phyloP scores from a whole-genome alignment of 768 basidiomycete species.

The Podaxis carcinomalis region DNA sequence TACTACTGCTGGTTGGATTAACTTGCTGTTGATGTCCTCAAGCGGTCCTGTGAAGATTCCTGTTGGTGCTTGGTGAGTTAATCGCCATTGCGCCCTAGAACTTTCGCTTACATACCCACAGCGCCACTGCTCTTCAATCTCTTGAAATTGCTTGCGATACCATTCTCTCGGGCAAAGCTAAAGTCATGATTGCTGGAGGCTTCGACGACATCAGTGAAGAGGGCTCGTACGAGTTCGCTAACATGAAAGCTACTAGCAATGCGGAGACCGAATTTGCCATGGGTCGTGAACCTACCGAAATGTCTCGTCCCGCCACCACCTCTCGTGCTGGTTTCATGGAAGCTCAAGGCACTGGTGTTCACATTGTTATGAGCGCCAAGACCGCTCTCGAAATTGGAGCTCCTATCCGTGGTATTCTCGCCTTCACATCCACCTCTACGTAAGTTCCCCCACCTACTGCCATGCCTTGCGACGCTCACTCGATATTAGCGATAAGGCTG shows the following conservation, averaged over 20 bases:
- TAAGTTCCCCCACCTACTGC: constrained; percentile 33
- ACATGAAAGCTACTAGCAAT: constrained; percentile 99
- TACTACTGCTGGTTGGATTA: constrained; percentile 98
- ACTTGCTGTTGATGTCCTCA: constrained; percentile 89
- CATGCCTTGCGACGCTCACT: neutral
- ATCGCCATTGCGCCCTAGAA: constrained; percentile 6
- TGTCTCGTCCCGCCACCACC: constrained; percentile 95
- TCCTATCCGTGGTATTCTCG: constrained; percentile 90
- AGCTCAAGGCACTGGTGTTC: constrained; percentile 89
- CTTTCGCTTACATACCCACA: constrained; percentile 22
- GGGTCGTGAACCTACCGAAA: constrained; percentile 98
- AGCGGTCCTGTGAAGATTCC: constrained; percentile 99
- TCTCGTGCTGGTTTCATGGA: constrained; percentile 99
- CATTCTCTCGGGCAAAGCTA: constrained; percentile 92
- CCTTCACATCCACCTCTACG: constrained; percentile 96
- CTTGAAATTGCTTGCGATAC: constrained; percentile 98
- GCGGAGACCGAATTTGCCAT: constrained; percentile 97
- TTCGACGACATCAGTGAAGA: constrained; percentile 99
- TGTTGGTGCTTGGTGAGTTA: constrained; percentile 89
- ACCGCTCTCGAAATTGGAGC: constrained; percentile 93
- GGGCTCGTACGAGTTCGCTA: constrained; percentile 98
- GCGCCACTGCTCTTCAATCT: constrained; percentile 96
- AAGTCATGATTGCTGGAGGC: constrained; percentile 98
- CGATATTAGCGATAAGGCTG: constrained; percentile 84
- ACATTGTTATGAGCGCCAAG: constrained; percentile 95